Base-by-base conservation (phyloP, 1,284 basidiomycete genomes). In the Heterobasidion parviporum region DNA sequence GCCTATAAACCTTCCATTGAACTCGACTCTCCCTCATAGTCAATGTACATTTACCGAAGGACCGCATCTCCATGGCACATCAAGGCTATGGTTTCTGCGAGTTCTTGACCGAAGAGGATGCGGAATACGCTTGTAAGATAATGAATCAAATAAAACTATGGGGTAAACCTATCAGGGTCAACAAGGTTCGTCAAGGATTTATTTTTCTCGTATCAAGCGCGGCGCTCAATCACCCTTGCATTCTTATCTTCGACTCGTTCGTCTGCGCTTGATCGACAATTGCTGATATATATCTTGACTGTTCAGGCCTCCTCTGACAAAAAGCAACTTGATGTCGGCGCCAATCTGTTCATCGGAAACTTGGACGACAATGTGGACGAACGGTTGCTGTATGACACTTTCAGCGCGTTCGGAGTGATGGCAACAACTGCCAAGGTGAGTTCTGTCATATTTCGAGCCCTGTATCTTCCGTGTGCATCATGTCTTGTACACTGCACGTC, bases 101-200 rank as follows among this genome's bases (percentile, higher is more conserved):
- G 77, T 98, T 98, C 72, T 77, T 95, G 70, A 94, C 94, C 44
- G 95, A 98, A 73, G 92, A 94, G 68, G 97, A 98, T 74, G 94
- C 96, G 63, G 95, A 99, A 74, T 99, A 99, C 70, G 96, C 94
- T 59, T 97, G 94, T 80, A 97, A 97, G 78, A 98, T 98, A 66
- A 96, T 99, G 94, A 98, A 99, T 71, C 96, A 98, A 76, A 98
- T 99, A 70, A 99, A 99, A 74, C 75, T 99, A 53, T 99, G 92
- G 81, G 96, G 97, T 46, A 98, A 98, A 69, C 96, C 96, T 36
- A 97, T 99, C 59, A 81, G 96, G 62, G 95, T 99, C 63, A 98
- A 98, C 80, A 98, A 97, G 86, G 92, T 91, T 61, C 68, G 84
- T 72, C 15, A 14, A 54, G 57, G 54, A 51, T 59, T 43, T 20